Conservation (phyloP, 2,329 filamentous ascomycete genomes). For the Tolypocladium pustulatum region DNA sequence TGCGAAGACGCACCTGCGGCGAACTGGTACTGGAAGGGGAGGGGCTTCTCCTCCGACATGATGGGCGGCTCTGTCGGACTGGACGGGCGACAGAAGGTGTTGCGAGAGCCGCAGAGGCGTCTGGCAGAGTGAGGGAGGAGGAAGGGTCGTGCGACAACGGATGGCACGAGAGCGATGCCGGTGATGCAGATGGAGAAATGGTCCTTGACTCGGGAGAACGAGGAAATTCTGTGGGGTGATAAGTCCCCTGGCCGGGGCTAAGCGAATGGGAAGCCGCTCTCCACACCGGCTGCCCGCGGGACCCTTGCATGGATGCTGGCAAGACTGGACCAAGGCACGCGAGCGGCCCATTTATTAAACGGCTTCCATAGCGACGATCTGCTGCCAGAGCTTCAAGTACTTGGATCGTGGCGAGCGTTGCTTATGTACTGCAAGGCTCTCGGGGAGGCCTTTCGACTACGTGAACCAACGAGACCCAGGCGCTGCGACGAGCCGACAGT, state of each 20-base stretch:
- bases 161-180: background rate
- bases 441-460: no score
- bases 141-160: background rate
- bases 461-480: background rate
- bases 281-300: background rate
- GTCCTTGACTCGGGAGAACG: background rate
- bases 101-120: background rate
- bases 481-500: background rate
- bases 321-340: background rate
- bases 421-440: no score
- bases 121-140: background rate
- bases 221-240: background rate
- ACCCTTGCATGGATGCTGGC: background rate
- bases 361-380: background rate
- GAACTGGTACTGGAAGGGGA: slow-evolving; percentile 93
- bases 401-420: no score
- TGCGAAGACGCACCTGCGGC: slow-evolving; percentile 57
- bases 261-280: background rate
- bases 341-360: background rate
- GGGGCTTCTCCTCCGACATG: slow-evolving; percentile 61
- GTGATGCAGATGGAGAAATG: background rate
- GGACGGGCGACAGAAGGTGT: slow-evolving; percentile 10
- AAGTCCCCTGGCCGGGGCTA: background rate
- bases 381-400: background rate
- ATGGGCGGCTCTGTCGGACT: slow-evolving; percentile 19